A percentile compares a stretch with the other conserved stretches of the same genome.
Evolutionary conservation across 768 basidiomycete species (phyloP).

Genomic region (Trametopsis cervina): DNA sequence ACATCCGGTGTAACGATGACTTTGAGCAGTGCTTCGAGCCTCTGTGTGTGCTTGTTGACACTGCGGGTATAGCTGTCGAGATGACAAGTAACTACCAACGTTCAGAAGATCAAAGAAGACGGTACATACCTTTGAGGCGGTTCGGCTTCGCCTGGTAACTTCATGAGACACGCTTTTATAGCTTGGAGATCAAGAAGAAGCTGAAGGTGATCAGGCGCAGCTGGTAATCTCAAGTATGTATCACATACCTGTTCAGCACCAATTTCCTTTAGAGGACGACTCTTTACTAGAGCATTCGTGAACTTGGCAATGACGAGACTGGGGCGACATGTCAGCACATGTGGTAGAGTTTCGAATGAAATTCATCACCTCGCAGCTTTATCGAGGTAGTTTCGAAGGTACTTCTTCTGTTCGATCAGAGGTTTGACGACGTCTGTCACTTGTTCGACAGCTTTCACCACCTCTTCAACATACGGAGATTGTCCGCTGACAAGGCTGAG

Average conservation of each 20-base stretch:
- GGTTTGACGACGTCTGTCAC: conserved; percentile 73
- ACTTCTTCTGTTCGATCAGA: conserved; percentile 91
- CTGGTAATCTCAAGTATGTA: conserved; percentile 5
- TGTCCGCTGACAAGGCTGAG: conserved; percentile 82
- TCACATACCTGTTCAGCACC: conserved; percentile 92
- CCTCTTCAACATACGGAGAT: conserved; percentile 73
- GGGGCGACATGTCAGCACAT: background rate
- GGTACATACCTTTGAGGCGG: conserved; percentile 44
- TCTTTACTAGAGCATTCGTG: conserved; percentile 83
- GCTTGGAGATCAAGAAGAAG: conserved; percentile 87
- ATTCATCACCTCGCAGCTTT: conserved; percentile 76
- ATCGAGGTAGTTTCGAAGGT: conserved; percentile 86
- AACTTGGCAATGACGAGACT: conserved; percentile 84
- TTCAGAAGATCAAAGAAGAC: conserved; percentile 3
- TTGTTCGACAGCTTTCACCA: conserved; percentile 68
- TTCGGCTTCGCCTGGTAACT: conserved; percentile 72
- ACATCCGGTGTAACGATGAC: conserved; percentile 92
- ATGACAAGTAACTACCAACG: conserved; percentile 12
- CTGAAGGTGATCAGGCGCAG: conserved; percentile 29
- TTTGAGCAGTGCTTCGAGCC: conserved; percentile 89
- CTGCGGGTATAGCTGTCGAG: conserved; percentile 68
- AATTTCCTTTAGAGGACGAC: conserved; percentile 84
- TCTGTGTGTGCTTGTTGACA: conserved; percentile 71
- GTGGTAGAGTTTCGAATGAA: background rate
- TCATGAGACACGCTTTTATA: conserved; percentile 75